Conservation (phyloP, 805 yeast genomes). For the Candida taoyuanica region DNA sequence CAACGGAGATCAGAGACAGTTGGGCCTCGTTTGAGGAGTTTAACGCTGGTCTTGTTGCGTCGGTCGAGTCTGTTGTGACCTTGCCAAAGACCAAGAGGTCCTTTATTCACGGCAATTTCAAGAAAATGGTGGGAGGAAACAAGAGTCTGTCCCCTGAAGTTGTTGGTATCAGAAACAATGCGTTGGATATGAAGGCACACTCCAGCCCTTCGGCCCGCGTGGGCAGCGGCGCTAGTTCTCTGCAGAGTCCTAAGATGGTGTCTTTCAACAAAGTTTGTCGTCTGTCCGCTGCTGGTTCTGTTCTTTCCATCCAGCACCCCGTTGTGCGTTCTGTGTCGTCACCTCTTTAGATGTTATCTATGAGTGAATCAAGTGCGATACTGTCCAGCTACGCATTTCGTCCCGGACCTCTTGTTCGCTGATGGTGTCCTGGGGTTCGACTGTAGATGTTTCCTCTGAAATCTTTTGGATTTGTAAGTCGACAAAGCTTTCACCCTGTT, state of each 20-base stretch:
- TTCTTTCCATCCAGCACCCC: no score
- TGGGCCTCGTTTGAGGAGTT: constrained; percentile 2
- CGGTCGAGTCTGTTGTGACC: no score
- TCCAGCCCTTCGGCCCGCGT: no score
- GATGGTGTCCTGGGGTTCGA: neutral
- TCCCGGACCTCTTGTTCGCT: constrained; percentile 24
- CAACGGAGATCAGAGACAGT: neutral
- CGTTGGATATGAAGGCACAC: no score
- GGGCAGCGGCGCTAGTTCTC: no score
- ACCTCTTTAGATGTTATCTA: no score
- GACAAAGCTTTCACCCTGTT: constrained; percentile 38
- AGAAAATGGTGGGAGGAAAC: constrained; percentile 5
- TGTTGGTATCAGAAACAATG: no score
- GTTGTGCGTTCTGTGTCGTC: no score
- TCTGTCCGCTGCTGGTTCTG: no score
- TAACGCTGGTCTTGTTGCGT: neutral
- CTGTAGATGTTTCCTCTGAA: neutral
- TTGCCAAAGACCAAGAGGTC: neutral
- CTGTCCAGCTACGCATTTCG: constrained; percentile 40
- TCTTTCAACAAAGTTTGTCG: no score
- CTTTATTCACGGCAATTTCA: constrained; percentile 7
- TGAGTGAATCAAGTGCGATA: constrained; percentile 13
- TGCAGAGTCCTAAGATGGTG: no score
- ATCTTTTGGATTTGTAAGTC: constrained; percentile 28
- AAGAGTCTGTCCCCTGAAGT: no score